Evolutionary conservation across 495 filamentous ascomycete species (phyloP), one percentile per base, ranked within the genome.

Genomic region (Elasticomyces elasticus): DNA sequence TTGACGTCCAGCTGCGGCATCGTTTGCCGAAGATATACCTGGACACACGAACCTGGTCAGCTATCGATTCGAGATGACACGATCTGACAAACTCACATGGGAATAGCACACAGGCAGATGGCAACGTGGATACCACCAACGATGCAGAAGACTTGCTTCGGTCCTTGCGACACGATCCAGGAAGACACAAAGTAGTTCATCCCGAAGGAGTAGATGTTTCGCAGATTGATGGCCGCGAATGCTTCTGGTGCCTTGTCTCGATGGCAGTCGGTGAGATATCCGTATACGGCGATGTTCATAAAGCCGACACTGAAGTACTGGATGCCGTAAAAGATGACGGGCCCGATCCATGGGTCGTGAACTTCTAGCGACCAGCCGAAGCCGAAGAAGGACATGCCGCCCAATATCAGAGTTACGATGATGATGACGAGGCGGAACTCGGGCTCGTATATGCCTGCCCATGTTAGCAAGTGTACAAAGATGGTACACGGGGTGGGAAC

Each of bases 311-410:
- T 67, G 69, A 79, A 72, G 53, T 77, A 76, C 20, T 75, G 72
- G 11, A 80, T 52, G 0, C 76, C 76, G 61, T 73, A 78, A 44
- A 70, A 73, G 20, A 80, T 57, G 3, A 79, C 75, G 0, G 75
- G 75, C 2, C 71, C 77, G 15, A 65, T 58, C 76, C 76, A 79
- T 56, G 76, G 74, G 22, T 75, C 78, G 50, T 76, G 63, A 28
- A 66, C 72, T 41, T 79, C 70, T 31, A 80, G 70, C 19, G 80
- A 71, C 47, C 73, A 75, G 25, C 81, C 80, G 17, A 76, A 78
- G 56, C 79, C 77, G 40, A 77, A 76, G 56, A 81, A 82, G 33
- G 79, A 80, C 12, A 68, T 66, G 10, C 70, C 60, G n/a, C 68
- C 69, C 2, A 76, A 53, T 11, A 77, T 26, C 28, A 66, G 64